Base-by-base conservation (phyloP, 345 rosid species). In the Raphanus sativus region DNA sequence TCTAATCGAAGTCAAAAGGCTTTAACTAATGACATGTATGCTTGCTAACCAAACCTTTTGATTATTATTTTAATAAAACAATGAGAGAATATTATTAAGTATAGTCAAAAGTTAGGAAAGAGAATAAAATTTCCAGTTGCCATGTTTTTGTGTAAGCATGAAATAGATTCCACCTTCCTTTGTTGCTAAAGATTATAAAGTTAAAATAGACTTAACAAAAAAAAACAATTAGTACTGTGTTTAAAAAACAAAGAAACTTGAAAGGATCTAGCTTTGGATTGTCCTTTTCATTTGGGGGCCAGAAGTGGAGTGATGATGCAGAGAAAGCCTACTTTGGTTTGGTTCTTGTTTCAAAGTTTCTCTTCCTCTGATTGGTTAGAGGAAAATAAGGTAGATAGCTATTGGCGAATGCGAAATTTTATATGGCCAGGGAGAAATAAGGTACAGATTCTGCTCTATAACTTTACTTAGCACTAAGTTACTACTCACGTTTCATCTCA, bases 141-240 rank as follows among this genome's bases (percentile, higher is more conserved):
- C 72, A 45, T 69, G 75, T 64, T 55, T 68, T 52, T 54, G 40
- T 75, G 79, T 80, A 75, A 64, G 70, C 59, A 26, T 80, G 72
- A 75, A 65, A 56, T 12, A 69, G 79, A 80, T 75, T 80, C 79
- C 82, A 80, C 82, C 62, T 80, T 75, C 30, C 79, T 75, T 80
- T 73, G 82, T 79, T 79, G 82, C 75, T 80, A 74, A 79, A 69
- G 52, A 62, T 30, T 6, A 66, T 67, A 72, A 73, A 78, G 81
- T 58, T 24, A 30, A 62, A 69, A 79, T 48, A 79, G 75, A 79
- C 66, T 54, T 74, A 62, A 25, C 65, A n/a, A 38, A 26, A 32
- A 17, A n/a, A 36, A 11, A 15, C 21, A 21, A 32, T 42, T n/a
- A 52, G 16, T 12, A 42, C 42, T 2, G 11, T 10, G 65, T 32